A percentile compares a stretch with the other conserved stretches of the same genome.
These are phyloP conservation scores for Adiantum capillusveneris DNA, from an alignment of 75 land plant species.

Conservation along the genomic window DNA sequence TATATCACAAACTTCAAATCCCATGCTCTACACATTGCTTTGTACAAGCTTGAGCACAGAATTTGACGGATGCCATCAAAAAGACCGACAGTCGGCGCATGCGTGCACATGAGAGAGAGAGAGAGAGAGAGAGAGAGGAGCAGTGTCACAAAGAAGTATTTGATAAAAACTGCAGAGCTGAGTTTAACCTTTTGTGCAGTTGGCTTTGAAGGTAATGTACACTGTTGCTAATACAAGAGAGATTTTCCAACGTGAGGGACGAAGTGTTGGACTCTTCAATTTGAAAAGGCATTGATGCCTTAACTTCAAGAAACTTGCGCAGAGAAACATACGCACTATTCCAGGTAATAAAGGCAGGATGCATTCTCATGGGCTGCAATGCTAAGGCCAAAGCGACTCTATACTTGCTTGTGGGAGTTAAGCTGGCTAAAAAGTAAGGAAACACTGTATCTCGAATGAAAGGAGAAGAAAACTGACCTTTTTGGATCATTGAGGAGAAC, in stretches of 20 bases:
- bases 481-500: constrained; percentile 43
- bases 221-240: neutral
- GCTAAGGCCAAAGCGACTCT: constrained; percentile 64
- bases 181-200: neutral
- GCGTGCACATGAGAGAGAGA: too few species aligned
- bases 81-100: too few species aligned
- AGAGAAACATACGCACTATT: constrained; percentile 6
- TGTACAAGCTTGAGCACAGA: too few species aligned
- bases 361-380: constrained; percentile 63
- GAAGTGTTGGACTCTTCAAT: neutral
- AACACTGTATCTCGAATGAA: constrained; percentile 34
- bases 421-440: constrained; percentile 73
- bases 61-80: too few species aligned
- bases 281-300: neutral
- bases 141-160: too few species aligned
- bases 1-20: too few species aligned
- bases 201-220: neutral
- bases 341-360: constrained; percentile 48
- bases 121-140: too few species aligned
- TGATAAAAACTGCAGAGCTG: neutral
- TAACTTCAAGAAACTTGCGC: constrained; percentile 32
- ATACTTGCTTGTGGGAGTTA: constrained; percentile 49
- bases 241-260: neutral
- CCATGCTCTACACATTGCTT: too few species aligned
- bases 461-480: constrained; percentile 14